These are phyloP conservation scores for Malbranchea cinnamomea DNA, from an alignment of 2,329 filamentous ascomycete genomes.

Conservation along the genomic window DNA sequence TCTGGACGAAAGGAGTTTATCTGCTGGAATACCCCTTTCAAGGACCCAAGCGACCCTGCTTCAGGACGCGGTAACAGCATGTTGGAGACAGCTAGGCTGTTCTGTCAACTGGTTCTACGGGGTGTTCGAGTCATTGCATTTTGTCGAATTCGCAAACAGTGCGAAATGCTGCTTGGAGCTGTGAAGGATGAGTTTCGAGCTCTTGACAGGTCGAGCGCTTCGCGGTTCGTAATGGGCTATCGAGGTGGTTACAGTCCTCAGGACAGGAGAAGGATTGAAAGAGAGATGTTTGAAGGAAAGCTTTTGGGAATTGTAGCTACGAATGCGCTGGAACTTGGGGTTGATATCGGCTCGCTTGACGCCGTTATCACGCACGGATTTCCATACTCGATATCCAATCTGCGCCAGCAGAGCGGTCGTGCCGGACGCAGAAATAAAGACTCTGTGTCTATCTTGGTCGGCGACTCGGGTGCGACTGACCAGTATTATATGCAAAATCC, in stretches of 20 bases:
- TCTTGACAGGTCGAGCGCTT: conserved; percentile 60
- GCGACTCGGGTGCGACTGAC: conserved; percentile 78
- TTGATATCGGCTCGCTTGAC: conserved; percentile 89
- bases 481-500: conserved; percentile 97
- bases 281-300: conserved; percentile 93
- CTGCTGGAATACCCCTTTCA: conserved; percentile 95
- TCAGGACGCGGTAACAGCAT: conserved; percentile 75
- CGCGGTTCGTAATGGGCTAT: conserved; percentile 80
- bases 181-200: conserved; percentile 62
- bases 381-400: conserved; percentile 85
- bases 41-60: conserved; percentile 71
- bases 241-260: conserved; percentile 87
- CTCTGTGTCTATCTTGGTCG: conserved; percentile 76
- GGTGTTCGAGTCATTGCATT: conserved; percentile 90
- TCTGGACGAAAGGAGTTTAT: conserved; percentile 87
- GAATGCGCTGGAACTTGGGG: conserved; percentile 79
- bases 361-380: conserved; percentile 91
- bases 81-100: conserved; percentile 73
- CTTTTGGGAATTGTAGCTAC: conserved; percentile 88
- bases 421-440: conserved; percentile 88
- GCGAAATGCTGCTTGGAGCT: conserved; percentile 67
- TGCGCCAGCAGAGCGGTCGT: conserved; percentile 86
- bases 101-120: conserved; percentile 75
- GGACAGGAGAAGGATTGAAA: conserved; percentile 75
- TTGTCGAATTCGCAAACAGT: conserved; percentile 73